Base-by-base conservation (phyloP, 1,284 basidiomycete species). In the Ustilago crameri region DNA sequence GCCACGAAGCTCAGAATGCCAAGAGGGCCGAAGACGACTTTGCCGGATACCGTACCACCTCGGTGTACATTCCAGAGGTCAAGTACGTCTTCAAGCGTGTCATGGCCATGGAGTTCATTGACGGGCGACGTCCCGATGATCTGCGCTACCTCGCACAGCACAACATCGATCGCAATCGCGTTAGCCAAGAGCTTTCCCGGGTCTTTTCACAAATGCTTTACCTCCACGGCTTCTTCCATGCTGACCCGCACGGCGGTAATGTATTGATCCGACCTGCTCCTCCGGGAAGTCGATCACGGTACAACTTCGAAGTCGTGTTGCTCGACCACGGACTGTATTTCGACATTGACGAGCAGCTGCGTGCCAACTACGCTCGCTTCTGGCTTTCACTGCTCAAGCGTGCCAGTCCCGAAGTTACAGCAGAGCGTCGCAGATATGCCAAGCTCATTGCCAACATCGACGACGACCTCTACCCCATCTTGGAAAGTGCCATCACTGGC, bases 191-290 rank as follows among this genome's bases (percentile, higher is more conserved):
- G 84, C 78, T 85, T 9, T 81, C 82, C 2, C 70, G 80, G 65
- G 93, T 95, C 80, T 98, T 98, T 80, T 91, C 90, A 47, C 91
- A 90, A 80, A 98, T 98, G 96, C 93, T 98, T 20, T 97, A 98
- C 80, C 84, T 97, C 38, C 93, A 97, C 82, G 95, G 95, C 35
- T 94, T 81, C 72, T 83, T 79, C 55, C 79, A 77, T 49, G 74
- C 71, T 18, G 79, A 82, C 56, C 81, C 81, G 15, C 82, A 82
- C 59, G 81, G 74, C 37, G 94, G 95, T 9, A 98, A 98, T 82
- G 86, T 98, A 22, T 87, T 98, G 26, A 95, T 99, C 59, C 89
- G 80, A 10, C 77, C 80, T 0, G 68, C 69, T 26, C 65, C 44
- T 20, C 44, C 57, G n/a, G 68, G 65, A 27, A 76, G 74, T 44